Percentiles rank a stretch among this genome's conserved stretches.
Conservation (phyloP, 2,329 filamentous ascomycete species). For the Xylariaceae sp. region DNA sequence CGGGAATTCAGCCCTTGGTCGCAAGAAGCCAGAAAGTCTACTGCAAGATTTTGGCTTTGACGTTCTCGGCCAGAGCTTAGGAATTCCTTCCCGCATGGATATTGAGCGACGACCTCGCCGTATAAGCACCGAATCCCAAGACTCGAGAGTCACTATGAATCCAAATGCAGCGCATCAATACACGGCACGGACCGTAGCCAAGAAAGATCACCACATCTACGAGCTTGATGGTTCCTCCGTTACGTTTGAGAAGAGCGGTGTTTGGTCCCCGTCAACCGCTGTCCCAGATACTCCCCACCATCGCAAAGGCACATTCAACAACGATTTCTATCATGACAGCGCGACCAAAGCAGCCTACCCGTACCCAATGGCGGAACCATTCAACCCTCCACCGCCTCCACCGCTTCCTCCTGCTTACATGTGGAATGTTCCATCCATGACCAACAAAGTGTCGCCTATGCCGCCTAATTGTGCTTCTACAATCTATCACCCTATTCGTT, state of each 20-base stretch:
- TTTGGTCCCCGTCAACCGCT: constrained; percentile 10
- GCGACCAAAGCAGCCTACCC: background rate
- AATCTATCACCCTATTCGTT: background rate
- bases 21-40: constrained; percentile 29
- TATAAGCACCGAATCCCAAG: constrained; percentile 19
- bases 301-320: background rate
- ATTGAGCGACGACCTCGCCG: constrained; percentile 22
- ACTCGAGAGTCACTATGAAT: constrained; percentile 17
- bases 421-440: constrained; percentile 2
- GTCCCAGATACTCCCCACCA: constrained; percentile 6
- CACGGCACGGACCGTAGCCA: background rate
- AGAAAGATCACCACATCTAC: background rate
- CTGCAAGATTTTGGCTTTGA: constrained; percentile 32
- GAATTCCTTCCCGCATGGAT: constrained; percentile 30
- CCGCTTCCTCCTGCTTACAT: constrained; percentile 1
- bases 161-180: constrained; percentile 3
- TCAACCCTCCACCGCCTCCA: constrained; percentile 2
- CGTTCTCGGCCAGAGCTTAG: constrained; percentile 30
- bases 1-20: constrained; percentile 31
- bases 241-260: constrained; percentile 2
- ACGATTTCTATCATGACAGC: background rate
- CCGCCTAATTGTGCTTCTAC: background rate
- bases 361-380: background rate
- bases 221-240: background rate
- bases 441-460: constrained; percentile 1